Evolutionary conservation across 2,329 filamentous ascomycete genomes (phyloP), one percentile per base, ranked within the genome.

Genomic region (Fonsecaea multimorphosa): DNA sequence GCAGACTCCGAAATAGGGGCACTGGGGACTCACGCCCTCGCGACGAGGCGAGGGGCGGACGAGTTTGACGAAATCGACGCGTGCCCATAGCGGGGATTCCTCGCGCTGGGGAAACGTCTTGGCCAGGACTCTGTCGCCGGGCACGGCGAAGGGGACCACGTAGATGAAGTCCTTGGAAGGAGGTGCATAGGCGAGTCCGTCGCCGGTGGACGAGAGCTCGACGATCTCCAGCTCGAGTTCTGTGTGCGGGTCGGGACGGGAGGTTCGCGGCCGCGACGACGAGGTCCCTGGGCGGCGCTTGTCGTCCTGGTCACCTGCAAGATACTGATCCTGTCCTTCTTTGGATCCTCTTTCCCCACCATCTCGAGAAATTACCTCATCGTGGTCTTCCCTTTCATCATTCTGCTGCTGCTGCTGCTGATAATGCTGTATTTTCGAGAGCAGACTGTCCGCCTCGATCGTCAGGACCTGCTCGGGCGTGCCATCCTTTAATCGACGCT

Each of bases 121-220:
- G 68, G 91, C 90, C 64, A 86, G 87, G 65, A 91, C 89, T 2
- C 82, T 84, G 77, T 99, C 95, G 32, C 95, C 95, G 0, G 95
- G 93, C 1, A 94, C 85, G 24, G 90, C 86, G 76, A 97, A 99
- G 3, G 94, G 93, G 1, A 98, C 89, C 76, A 97, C 79, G 80
- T 89, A 83, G 62, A 86, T 81, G 38, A 65, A 64, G 46, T 70
- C 61, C n/a, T 82, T 83, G 66, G 86, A 85, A 1, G 29, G 32
- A 31, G 86, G 80, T n/a, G 87, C 85, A 64, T 91, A 82, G 3
- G 91, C 95, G 63, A 99, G 85, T 2, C 92, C 95, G 72, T 98
- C 95, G 60, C 95, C 95, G 0, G 92, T 97, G 0, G 94, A 98
- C 0, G 94, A 96, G 36, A 98, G 83, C 70, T 91, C 87, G 6